phyloP scores from a whole-genome alignment of 129 eudicot genomes.

The Saposhnikovia divaricata region DNA sequence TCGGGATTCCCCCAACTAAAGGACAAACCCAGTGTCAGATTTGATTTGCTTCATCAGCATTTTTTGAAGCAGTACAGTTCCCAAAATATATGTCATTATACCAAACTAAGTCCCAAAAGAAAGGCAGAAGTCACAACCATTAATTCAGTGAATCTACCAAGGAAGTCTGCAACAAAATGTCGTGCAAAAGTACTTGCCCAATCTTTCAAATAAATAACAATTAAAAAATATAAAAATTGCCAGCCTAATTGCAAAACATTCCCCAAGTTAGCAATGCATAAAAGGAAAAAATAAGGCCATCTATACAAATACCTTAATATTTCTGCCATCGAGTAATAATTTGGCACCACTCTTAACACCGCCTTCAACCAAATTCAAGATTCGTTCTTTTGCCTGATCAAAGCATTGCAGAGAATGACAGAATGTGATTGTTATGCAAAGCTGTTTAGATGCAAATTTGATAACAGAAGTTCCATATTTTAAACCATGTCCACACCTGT shows the following conservation, averaged over 20 bases:
- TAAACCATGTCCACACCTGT: conserved; percentile 47
- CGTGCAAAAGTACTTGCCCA: not conserved
- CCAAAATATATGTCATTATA: not conserved
- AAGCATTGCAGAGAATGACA: conserved; percentile 16
- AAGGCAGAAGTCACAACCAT: not conserved
- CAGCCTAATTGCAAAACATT: not conserved
- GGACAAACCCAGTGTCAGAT: not conserved
- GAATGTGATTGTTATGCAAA: not conserved
- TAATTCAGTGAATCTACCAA: not conserved
- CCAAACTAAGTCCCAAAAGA: not conserved
- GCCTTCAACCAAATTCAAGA: conserved; percentile 66
- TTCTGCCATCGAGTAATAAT: conserved; percentile 90
- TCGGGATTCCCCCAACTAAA: not conserved
- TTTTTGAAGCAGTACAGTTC: not conserved
- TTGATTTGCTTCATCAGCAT: not conserved
- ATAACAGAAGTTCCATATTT: not conserved
- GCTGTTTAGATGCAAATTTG: not conserved
- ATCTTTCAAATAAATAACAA: not conserved
- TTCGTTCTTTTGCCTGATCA: conserved; percentile 77
- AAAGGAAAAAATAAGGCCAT: not conserved
- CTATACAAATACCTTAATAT: conserved; percentile 51
- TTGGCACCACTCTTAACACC: conserved; percentile 86
- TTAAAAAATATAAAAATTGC: not conserved
- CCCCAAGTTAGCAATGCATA: not conserved
- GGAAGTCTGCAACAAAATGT: not conserved